Conservation (phyloP, 2,329 filamentous ascomycete genomes). For the Lecanicillium sp. region DNA sequence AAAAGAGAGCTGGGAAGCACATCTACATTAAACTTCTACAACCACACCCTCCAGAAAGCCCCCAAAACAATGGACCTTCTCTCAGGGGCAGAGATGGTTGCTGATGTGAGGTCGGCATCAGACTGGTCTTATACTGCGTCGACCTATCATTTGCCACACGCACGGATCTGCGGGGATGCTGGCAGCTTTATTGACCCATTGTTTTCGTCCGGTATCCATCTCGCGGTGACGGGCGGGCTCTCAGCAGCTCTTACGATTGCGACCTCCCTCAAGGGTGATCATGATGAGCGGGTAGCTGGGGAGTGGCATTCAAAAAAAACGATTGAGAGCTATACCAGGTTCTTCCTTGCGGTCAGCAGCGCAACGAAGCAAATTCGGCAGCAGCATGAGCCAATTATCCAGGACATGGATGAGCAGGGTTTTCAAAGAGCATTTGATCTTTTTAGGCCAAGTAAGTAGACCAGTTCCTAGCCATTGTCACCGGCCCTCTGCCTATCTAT, state of each 20-base stretch:
- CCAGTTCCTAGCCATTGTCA: no score
- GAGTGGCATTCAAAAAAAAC: slow-evolving; percentile 36
- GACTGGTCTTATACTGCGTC: slow-evolving; percentile 41
- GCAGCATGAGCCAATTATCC: slow-evolving; percentile 29
- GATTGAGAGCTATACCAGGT: slow-evolving; percentile 36
- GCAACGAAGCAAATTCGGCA: slow-evolving; percentile 14
- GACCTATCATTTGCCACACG: slow-evolving; percentile 28
- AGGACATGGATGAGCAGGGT: slow-evolving; percentile 30
- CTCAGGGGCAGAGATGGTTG: slow-evolving; percentile 20
- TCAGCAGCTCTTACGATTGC: slow-evolving; percentile 37
- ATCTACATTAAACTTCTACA: slow-evolving; percentile 23
- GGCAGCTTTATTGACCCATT: slow-evolving; percentile 41
- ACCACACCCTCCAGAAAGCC: slow-evolving; percentile 22
- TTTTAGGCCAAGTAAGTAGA: slow-evolving; percentile 30
- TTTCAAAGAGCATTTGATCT: slow-evolving; percentile 35
- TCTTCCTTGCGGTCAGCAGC: slow-evolving; percentile 32
- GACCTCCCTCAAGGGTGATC: slow-evolving; percentile 28
- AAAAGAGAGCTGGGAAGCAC: slow-evolving; percentile 21
- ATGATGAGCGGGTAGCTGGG: slow-evolving; percentile 25
- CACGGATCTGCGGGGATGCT: slow-evolving; percentile 37
- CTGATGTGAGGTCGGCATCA: slow-evolving; percentile 31
- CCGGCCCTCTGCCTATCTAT: no score
- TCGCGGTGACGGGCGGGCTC: slow-evolving; percentile 33
- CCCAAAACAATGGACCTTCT: slow-evolving; percentile 24
- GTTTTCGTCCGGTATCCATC: slow-evolving; percentile 40